Evolutionary conservation across 1,284 basidiomycete genomes (phyloP), one percentile per base, ranked within the genome.

Genomic region (Leccinum subrobustum): DNA sequence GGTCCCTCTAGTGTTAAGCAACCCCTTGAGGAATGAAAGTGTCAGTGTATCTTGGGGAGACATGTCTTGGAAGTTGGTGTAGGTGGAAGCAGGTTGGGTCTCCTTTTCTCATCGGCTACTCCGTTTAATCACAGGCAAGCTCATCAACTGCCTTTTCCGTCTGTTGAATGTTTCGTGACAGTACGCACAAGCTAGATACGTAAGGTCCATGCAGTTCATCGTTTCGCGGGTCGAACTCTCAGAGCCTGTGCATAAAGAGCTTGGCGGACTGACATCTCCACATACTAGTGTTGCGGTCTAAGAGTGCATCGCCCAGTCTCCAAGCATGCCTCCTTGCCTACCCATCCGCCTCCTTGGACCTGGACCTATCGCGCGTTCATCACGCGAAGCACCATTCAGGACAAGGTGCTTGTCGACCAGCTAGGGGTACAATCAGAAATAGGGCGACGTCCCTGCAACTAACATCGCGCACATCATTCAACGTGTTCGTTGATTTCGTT

Each of bases 401-500:
- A 88, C 71, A 54, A 85, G 68, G 65, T 89, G 86, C 63, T 88
- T 90, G 69, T 89, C 88, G 48, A 89, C 86, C 56, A 89, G 77
- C 88, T 89, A 66, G 1, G 60, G 54, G 55, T 37, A 56, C 31
- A 14, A 47, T 72, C 39, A 67, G 57, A 31, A 42, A 51, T 20
- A 56, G 52, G 56, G 59, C 51, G 42, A 47, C 48, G 56, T 39
- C 20, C 39, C 31, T 52, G 20, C 27, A 53, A 35, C 16, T 5
- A 44, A n/a, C 20, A 57, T 52, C 2, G 74, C 92, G 70, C 70
- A 97, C 96, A 70, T 97, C 93, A 72, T 96, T 96, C 59, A 97
- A 77, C 4, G 89, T 83, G 65, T 91, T 91, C 6, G 96, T 83
- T 42, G 92, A 91, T 74, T 93, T 95, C 1, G 95, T 98, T 64